Conservation (phyloP, 2,329 filamentous ascomycete genomes). For the Penicillium sp. region DNA sequence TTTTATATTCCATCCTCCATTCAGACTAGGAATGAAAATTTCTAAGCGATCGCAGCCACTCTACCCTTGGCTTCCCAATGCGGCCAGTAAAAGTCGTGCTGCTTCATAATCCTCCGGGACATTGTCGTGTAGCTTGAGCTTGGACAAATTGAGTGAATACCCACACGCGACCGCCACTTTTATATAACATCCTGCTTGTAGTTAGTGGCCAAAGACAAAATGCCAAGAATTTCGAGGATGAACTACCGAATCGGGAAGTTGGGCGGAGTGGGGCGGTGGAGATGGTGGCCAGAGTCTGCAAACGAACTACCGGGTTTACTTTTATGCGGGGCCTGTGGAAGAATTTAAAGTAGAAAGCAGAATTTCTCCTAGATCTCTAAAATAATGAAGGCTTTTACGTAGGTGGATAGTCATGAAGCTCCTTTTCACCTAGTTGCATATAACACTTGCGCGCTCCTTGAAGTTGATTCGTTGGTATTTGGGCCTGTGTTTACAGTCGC, state of each 20-base stretch:
- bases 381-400: too few species aligned
- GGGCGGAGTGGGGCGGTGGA: background rate
- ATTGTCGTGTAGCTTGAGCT: background rate
- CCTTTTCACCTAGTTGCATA: too few species aligned
- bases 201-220: background rate
- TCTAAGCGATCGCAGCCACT: constrained; percentile 9
- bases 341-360: too few species aligned
- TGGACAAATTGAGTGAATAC: background rate
- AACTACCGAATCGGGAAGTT: background rate
- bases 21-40: background rate
- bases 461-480: too few species aligned
- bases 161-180: background rate
- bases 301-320: background rate
- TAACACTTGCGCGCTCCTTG: too few species aligned
- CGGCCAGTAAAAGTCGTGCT: constrained; percentile 8
- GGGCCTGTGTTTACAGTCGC: too few species aligned
- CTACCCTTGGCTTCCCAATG: constrained; percentile 17
- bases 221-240: background rate
- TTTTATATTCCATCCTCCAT: background rate
- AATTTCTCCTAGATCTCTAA: too few species aligned
- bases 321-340: too few species aligned
- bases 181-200: background rate
- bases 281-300: background rate
- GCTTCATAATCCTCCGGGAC: background rate
- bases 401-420: background rate